Percentiles rank a stretch among this genome's conserved stretches.
Evolutionary conservation across 441 rosid genomes (phyloP).

Genomic region (Populus trichocarpa): DNA sequence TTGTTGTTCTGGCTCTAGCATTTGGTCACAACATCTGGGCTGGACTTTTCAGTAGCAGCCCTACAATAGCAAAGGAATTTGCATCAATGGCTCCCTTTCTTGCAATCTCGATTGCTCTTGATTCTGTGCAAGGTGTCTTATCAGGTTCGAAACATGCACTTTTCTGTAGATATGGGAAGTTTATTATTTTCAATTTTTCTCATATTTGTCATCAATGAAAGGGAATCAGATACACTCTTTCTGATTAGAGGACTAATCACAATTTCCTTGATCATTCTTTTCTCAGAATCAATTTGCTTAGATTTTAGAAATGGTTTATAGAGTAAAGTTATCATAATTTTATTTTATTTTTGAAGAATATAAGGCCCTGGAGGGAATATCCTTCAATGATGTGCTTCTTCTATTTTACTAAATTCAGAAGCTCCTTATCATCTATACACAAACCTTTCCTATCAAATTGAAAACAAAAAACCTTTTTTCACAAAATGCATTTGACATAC

Average conservation of each 20-base stretch:
- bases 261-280: neutral
- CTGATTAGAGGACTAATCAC: neutral
- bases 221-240: neutral
- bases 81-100: constrained; percentile 56
- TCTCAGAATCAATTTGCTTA: neutral
- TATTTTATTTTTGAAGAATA: no score
- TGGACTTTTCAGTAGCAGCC: constrained; percentile 50
- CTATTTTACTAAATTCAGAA: neutral
- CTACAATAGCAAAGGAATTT: constrained; percentile 35
- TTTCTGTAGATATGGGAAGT: neutral
- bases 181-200: neutral
- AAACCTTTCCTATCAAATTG: neutral
- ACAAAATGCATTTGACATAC: neutral
- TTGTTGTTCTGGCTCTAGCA: constrained; percentile 36
- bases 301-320: neutral
- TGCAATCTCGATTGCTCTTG: constrained; percentile 47
- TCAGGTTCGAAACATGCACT: constrained; percentile 38
- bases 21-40: constrained; percentile 63
- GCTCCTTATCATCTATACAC: neutral
- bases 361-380: no score
- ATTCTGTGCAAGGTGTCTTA: constrained; percentile 60
- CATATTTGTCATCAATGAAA: neutral
- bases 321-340: no score
- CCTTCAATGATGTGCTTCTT: neutral
- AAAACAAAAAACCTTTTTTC: neutral